phyloP scores from a whole-genome alignment of 2,329 filamentous ascomycete species.

The Aspergillus piperis region DNA sequence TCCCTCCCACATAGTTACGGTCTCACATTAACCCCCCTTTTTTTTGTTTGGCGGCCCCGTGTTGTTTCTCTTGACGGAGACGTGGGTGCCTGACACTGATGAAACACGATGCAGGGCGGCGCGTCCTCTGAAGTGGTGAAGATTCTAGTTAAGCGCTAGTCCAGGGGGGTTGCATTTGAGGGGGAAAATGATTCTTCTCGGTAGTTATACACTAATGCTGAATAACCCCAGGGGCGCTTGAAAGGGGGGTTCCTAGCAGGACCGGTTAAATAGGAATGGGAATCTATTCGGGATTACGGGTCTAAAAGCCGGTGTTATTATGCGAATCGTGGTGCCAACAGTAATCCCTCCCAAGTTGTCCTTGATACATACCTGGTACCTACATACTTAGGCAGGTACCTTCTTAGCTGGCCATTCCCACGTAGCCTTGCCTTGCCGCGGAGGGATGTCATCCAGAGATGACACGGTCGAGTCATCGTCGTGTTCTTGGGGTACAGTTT shows the following conservation, averaged over 20 bases:
- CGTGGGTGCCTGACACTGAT: constrained; percentile 8
- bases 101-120: constrained; percentile 16
- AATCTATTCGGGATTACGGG: constrained; percentile 3
- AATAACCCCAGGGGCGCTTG: not conserved
- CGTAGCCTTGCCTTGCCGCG: not conserved
- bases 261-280: constrained; percentile 7
- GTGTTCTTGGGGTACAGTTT: not conserved
- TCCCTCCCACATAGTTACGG: not conserved
- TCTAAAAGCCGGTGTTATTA: constrained; percentile 14
- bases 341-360: not conserved
- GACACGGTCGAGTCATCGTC: not conserved
- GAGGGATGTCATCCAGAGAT: not conserved
- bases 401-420: too few species aligned
- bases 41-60: not conserved
- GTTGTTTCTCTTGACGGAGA: not conserved
- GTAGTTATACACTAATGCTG: not conserved
- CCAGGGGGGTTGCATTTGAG: constrained; percentile 11
- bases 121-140: constrained; percentile 6
- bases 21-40: not conserved
- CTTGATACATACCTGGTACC: not conserved
- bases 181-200: not conserved
- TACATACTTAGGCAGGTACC: not conserved
- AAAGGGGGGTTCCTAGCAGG: not conserved
- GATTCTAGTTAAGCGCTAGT: constrained; percentile 5
- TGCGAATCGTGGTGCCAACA: constrained; percentile 3